Percentiles rank a stretch among this genome's conserved stretches.
These are phyloP conservation scores for Pseudogymnoascus destructans DNA, from an alignment of 2,329 filamentous ascomycete genomes.

Conservation along the genomic window DNA sequence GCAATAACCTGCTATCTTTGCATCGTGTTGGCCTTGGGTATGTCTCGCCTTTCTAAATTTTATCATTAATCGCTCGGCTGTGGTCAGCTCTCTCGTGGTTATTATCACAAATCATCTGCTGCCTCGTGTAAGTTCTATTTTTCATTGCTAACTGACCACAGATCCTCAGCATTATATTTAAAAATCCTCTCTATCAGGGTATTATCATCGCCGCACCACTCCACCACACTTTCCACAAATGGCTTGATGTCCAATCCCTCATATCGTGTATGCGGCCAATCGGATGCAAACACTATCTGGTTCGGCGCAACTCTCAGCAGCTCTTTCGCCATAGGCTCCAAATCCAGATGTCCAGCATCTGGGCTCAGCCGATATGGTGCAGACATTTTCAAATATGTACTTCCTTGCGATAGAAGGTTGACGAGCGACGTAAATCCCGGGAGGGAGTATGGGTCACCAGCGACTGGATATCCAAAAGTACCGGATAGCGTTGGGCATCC, in stretches of 20 bases:
- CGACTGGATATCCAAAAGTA: slow-evolving; percentile 13
- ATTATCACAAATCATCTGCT: too few species aligned
- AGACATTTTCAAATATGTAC: slow-evolving; percentile 30
- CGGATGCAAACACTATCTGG: slow-evolving; percentile 44
- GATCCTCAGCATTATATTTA: slow-evolving; percentile 39
- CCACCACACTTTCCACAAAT: slow-evolving; percentile 40
- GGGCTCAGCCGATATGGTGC: slow-evolving; percentile 42
- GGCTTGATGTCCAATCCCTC: slow-evolving; percentile 41
- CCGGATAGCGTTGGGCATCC: slow-evolving; percentile 33
- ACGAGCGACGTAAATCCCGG: slow-evolving; percentile 37
- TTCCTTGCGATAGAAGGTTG: slow-evolving; percentile 33
- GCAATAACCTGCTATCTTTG: neutral
- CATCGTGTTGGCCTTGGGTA: neutral
- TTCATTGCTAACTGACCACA: slow-evolving; percentile 29
- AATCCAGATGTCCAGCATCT: slow-evolving; percentile 30
- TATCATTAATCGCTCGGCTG: neutral
- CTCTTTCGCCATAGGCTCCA: slow-evolving; percentile 37
- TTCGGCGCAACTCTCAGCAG: slow-evolving; percentile 32
- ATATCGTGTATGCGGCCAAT: slow-evolving; percentile 53
- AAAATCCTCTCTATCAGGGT: slow-evolving; percentile 38
- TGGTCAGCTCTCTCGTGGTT: neutral
- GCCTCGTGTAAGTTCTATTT: neutral
- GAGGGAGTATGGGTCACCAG: slow-evolving; percentile 31
- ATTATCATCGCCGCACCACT: slow-evolving; percentile 36
- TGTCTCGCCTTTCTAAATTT: neutral